Evolutionary conservation across 2,329 filamentous ascomycete genomes (phyloP), one percentile per base, ranked within the genome.

Genomic region (Clonostachys rhizophaga): DNA sequence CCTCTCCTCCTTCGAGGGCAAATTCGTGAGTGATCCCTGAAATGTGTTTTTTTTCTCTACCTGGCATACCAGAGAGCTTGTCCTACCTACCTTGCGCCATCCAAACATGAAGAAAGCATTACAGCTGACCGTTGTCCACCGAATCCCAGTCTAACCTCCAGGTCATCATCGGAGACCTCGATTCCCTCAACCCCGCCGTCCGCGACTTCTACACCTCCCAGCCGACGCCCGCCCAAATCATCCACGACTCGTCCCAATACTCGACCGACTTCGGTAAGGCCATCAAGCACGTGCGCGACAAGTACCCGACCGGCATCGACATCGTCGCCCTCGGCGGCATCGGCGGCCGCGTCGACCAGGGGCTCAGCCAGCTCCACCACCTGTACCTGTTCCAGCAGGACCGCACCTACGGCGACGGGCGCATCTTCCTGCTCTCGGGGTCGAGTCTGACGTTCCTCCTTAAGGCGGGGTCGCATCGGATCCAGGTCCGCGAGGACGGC

Each of bases 181-280:
- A 99, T 69, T 96, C 92, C 5, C 71, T 97, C 16, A 70, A 70
- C 4, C 71, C 80, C 10, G 67, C 79, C 12, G 78, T 87, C 11
- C 75, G 75, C 45, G 58, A 74, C n/a, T 86, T 87, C 66, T 95
- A 91, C 67, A 72, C 77, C 34, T 68, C 72, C 18, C 73, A 76
- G 45, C 64, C 60, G 14, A 60, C 47, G 17, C 64, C 62, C 64
- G 73, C 89, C 3, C 60, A 74, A 12, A 74, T 97, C 46, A 75
- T 89, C 53, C 71, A 83, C 55, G 83, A 92, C 52, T 63, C 74
- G n/a, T 89, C 95, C 61, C 89, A 97, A 65, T 81, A 95, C 56
- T 87, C 85, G 17, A 96, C 94, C 30, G 94, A 99, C 65, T 96
- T 97, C 57, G 84, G 80, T 56, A 99, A 99, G 71, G 89, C 83